Base-by-base conservation (phyloP, 352 stramenopile genomes). In the Phytophthora kernoviae region DNA sequence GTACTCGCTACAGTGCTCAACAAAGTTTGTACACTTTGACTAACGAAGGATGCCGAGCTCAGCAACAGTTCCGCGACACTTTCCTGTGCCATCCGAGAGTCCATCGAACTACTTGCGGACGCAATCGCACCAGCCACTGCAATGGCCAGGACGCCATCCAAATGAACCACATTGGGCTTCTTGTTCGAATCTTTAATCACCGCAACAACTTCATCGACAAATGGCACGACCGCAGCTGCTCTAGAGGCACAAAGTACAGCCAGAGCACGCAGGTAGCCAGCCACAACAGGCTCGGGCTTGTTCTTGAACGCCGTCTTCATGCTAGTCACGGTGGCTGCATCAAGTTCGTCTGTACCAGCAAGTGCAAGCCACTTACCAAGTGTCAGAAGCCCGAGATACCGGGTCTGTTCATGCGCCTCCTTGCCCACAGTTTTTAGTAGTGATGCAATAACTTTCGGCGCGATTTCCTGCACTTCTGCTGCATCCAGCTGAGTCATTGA, bases 341-440 rank as follows among this genome's bases (percentile, higher is more conserved):
- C 62, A 6, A 96, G 39, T 33, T 84, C 73, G 24, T 87, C 70
- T 5, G 58, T 70, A n/a, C 61, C 62, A 30, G 73, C 69, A 44
- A 91, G 69, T 21, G 72, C 62, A 24, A 91, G 63, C 84, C 85
- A 94, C 54, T 90, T 88, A 45, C 86, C 84, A 7, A 96, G 68
- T 0, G 83, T 77, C 14, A 93, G 57, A 12, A 95, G 55, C 14
- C 81, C 84, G 8, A 93, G 39, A 45, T 93, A 63, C 15, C 87
- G 84, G n/a, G 84, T 90, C 44, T 81, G 64, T 59, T 96, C 86
- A 40, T 96, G 85, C 26, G 86, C 84, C 57, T 96, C 87, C 66
- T 96, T 96, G 45, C 74, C 73, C 26, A 90, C 68, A 12, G 83
- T 81, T 65, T 92, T 91, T 7, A 91, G 61, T 17, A 96, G 60